These are phyloP conservation scores for Colletotrichum camelliae DNA, from an alignment of 2,329 filamentous ascomycete genomes.

Conservation along the genomic window DNA sequence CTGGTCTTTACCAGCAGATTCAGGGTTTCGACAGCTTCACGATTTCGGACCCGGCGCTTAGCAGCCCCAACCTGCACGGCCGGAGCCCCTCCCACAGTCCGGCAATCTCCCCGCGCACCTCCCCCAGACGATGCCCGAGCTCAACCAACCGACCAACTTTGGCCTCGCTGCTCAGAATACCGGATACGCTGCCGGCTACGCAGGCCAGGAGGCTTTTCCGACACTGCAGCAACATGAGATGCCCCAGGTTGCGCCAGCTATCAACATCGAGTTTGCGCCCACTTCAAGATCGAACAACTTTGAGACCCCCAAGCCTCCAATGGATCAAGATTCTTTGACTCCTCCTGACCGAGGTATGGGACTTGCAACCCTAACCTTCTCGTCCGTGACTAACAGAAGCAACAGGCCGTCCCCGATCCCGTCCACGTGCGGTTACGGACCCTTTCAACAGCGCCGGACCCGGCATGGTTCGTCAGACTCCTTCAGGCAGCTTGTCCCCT, in stretches of 20 bases:
- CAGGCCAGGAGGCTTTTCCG: constrained; percentile 58
- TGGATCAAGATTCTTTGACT: constrained; percentile 80
- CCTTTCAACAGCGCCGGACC: constrained; percentile 58
- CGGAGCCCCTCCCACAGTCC: constrained; percentile 81
- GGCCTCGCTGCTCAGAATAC: constrained; percentile 46
- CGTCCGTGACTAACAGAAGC: constrained; percentile 23
- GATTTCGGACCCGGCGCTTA: constrained; percentile 72
- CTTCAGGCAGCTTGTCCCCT: constrained; percentile 52
- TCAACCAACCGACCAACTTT: constrained; percentile 53
- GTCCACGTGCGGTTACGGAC: constrained; percentile 64
- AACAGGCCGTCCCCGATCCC: constrained; percentile 52
- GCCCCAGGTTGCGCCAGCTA: constrained; percentile 86
- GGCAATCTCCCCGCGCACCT: constrained; percentile 66
- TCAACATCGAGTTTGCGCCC: constrained; percentile 92
- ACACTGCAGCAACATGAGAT: constrained; percentile 63
- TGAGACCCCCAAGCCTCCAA: constrained; percentile 67
- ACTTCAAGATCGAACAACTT: constrained; percentile 70
- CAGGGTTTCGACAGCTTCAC: constrained; percentile 81
- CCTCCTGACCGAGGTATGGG: constrained; percentile 73
- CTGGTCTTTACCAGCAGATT: constrained; percentile 76
- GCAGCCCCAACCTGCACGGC: constrained; percentile 70
- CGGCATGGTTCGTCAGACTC: constrained; percentile 43
- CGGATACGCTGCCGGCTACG: constrained; percentile 41
- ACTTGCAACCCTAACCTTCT: neutral
- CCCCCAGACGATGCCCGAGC: constrained; percentile 61